phyloP scores from a whole-genome alignment of 441 rosid species.

The Euphorbia celastroides region DNA sequence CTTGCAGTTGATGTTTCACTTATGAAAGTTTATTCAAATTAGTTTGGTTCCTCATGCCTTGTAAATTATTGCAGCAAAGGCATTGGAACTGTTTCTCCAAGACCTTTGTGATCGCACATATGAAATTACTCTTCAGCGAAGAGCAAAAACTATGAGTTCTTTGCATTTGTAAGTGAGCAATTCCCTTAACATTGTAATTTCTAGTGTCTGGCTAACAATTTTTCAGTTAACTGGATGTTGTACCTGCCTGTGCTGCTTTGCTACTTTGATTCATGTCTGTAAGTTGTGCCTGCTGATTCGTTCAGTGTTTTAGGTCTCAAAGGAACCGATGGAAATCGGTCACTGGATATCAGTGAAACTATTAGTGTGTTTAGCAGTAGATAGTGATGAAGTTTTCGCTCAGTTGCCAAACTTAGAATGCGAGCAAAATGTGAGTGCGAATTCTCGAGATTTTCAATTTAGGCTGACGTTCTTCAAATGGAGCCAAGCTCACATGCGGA shows the following conservation, averaged over 20 bases:
- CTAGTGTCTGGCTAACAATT: neutral
- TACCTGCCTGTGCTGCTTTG: neutral
- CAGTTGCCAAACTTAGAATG: neutral
- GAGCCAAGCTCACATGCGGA: neutral
- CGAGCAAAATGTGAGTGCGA: neutral
- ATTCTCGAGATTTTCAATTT: neutral
- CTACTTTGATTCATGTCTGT: neutral
- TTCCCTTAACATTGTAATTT: neutral
- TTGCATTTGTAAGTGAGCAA: conserved; percentile 71
- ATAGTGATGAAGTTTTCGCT: neutral
- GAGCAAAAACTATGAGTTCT: conserved; percentile 90
- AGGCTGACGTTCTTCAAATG: neutral
- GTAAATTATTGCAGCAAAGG: conserved; percentile 60
- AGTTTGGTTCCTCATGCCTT: conserved; percentile 24
- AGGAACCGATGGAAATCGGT: neutral
- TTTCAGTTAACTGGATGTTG: neutral
- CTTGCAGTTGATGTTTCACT: conserved; percentile 5
- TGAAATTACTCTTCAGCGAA: conserved; percentile 82
- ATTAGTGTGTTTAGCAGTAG: neutral
- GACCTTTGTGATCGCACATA: conserved; percentile 95
- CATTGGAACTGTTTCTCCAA: conserved; percentile 92
- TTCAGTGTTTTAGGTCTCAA: neutral
- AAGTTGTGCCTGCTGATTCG: neutral
- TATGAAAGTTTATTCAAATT: neutral
- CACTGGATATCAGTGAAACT: neutral